Base-by-base conservation (phyloP, 345 rosid genomes). In the Nephelium lappaceum region DNA sequence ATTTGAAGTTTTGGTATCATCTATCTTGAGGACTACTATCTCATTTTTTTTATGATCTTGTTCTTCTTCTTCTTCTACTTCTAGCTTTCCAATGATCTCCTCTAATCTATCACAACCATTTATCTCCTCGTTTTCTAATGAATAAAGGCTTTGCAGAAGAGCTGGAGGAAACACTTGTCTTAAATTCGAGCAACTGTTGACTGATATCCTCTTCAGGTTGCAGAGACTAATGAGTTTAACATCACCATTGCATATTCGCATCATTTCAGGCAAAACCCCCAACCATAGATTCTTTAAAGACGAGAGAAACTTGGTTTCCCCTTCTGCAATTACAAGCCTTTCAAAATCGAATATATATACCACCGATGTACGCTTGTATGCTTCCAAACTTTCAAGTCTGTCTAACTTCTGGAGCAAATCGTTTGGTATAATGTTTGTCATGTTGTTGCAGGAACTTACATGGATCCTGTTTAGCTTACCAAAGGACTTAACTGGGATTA, bases 371-470 rank as follows among this genome's bases (percentile, higher is more conserved):
- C 68, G 61, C 0, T 2, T 0, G 9, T 0, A 0, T 61, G 31
- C 68, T 0, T 1, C 6, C 0, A 73, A 73, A 39, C 4, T 4
- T 73, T 73, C 55, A 9, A 73, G 76, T 8, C 27, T 74, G 45
- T 16, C 41, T 12, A 62, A 16, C 23, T 67, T 42, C 38, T 15
- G 55, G 16, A 5, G 5, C 69, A 25, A 62, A 24, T 74, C 6
- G 23, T 38, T 15, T 43, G 77, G 16, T 7, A 62, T 21, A 43
- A 74, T 74, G 23, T 9, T 61, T 24, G 24, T 8, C 23, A 61
- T 15, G 0, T 8, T 14, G 39, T 0, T 0, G 31, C 69, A 61
- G 0, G 0, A 0, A 0, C 0, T 0, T 1, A 74, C 6, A 0
- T 1, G 0, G 5, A 74, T 8, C 5, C 1, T 0, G 21, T 62